A percentile compares a stretch with the other conserved stretches of the same genome.
Evolutionary conservation across 495 filamentous ascomycete genomes (phyloP).

Genomic region (Podospora fimiseda): DNA sequence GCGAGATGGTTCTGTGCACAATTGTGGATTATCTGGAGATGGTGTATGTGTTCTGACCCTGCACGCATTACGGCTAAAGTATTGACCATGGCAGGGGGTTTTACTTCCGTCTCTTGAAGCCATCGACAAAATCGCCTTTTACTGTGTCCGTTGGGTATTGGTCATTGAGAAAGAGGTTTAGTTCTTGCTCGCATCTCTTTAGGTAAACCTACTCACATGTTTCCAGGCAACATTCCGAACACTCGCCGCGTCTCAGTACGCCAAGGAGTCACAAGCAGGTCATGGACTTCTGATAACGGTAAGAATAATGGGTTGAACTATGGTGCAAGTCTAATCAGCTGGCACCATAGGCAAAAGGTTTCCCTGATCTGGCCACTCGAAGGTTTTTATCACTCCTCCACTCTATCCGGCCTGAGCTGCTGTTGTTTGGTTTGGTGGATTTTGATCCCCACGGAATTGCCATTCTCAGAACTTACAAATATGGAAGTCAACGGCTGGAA

Average conservation of each 20-base stretch:
- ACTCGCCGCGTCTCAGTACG: slow-evolving; percentile 24
- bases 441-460: slow-evolving; percentile 81
- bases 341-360: slow-evolving; percentile 71
- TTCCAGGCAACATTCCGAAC: slow-evolving; percentile 70
- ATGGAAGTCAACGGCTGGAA: slow-evolving; percentile 66
- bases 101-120: slow-evolving; percentile 58
- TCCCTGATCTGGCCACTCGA: slow-evolving; percentile 78
- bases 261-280: slow-evolving; percentile 9
- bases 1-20: slow-evolving; percentile 19
- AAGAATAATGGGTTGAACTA: neutral
- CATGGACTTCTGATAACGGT: slow-evolving; percentile 30
- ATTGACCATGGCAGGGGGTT: slow-evolving; percentile 46
- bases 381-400: slow-evolving; percentile 55
- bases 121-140: slow-evolving; percentile 48
- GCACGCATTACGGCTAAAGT: neutral
- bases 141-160: slow-evolving; percentile 60
- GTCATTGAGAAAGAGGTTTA: slow-evolving; percentile 88
- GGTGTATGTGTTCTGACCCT: slow-evolving; percentile 15
- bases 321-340: neutral
- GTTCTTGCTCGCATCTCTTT: neutral
- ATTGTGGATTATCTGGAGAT: slow-evolving; percentile 24
- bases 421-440: slow-evolving; percentile 68
- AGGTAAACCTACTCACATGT: slow-evolving; percentile 10
- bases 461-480: slow-evolving; percentile 82
- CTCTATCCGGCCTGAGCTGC: slow-evolving; percentile 28